Evolutionary conservation across 2,329 filamentous ascomycete species (phyloP), one percentile per base, ranked within the genome.

Genomic region (Westerdykella sp.): DNA sequence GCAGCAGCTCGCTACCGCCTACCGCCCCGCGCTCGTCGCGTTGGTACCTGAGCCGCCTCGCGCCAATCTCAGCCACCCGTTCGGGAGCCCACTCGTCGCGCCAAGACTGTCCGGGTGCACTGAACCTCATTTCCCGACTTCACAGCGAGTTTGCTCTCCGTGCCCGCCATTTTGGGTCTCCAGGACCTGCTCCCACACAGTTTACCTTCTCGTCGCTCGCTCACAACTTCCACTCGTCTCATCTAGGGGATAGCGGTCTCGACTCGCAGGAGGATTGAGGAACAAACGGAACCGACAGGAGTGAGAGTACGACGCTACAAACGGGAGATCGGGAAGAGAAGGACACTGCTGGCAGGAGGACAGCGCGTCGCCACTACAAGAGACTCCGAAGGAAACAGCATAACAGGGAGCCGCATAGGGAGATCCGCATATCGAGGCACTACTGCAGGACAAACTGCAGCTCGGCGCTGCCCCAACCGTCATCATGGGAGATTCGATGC

Each of bases 81-180:
- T 48, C 53, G 55, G 49, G 50, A 48, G 55, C 45, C 54, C 53
- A 55, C 40, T 54, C 46, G 46, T 44, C 45, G 54, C 56, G 62
- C 62, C 62, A 67, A 66, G 62, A 49, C 52, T n/a, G 31, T 16
- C 36, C 25, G 7, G 25, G 21, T 16, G 11, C 34, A 34, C 22
- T 41, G 30, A 7, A 15, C 11, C 53, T 55, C 57, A 65, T 65
- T 62, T 65, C 60, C 60, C 60, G 45, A 40, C 45, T 52, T 53
- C 56, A 57, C 53, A 41, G 25, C 25, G 25, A 28, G 9, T 28
- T 21, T 21, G 18, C 18, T 21, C 18, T 21, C 18, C 18, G 18
- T 21, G 18, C 18, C 18, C 18, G 18, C 18, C 18, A 21, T 21
- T 21, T 21, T 21, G 18, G 18, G 18, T 21, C 18, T 21, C 18